Base-by-base conservation (phyloP, 1,284 basidiomycete species). In the Boletus sp. region DNA sequence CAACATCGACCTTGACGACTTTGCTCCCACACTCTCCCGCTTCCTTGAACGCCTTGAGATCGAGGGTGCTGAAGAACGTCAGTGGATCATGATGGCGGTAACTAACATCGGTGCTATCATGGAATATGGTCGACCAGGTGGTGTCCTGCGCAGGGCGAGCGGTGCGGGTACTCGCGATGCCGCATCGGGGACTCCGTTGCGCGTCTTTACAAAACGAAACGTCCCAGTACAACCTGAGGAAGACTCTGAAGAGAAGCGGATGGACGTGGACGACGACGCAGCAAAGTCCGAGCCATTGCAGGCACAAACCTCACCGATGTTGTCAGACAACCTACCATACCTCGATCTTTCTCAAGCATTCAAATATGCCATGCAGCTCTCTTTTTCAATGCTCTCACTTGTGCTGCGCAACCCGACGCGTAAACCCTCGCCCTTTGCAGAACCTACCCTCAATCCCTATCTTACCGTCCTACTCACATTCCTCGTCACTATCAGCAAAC, bases 61-160 rank as follows among this genome's bases (percentile, higher is more conserved):
- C 40, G 84, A 89, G 59, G 82, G 82, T 48, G 78, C 81, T 3
- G 81, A 90, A 44, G 91, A 93, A 63, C 82, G 87, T 19, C 89
- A 92, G 53, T 99, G 95, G 95, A 88, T 91, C 57, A 92, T 95
- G 85, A 94, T 98, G 88, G 94, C 81, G 0, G 73, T 86, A 29
- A 75, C 91, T 60, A 96, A 95, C 65, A 76, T 97, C 16, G 78
- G 82, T 4, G 79, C 88, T 0, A 66, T 96, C 12, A 73, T 97
- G 56, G 93, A 98, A 69, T 97, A 94, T 59, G 94, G 94, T 23
- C 75, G 82, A n/a, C 76, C 83, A 1, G 77, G 75, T 13, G 17
- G 90, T 3, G 67, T 91, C 2, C 70, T 97, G 27, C 76, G 81
- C 46, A 82, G 78, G 51, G 73, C 76, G 25, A 75, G 77, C 33